phyloP scores from a whole-genome alignment of 169 alveolate species.

The Plasmodium knowlesi region DNA sequence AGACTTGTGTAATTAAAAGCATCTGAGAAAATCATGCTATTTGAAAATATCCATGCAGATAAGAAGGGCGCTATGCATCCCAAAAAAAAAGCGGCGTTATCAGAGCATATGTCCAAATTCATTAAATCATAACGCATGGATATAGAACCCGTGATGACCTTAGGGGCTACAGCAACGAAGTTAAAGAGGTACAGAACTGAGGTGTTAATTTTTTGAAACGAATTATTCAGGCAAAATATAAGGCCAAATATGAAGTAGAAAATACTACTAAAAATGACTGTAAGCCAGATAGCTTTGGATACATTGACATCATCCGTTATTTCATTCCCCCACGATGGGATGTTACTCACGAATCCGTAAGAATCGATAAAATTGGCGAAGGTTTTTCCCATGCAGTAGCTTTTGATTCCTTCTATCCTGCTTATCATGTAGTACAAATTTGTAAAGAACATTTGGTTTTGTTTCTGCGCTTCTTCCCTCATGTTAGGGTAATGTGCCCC shows the following conservation, averaged over 20 bases:
- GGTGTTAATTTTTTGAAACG: constrained; percentile 69
- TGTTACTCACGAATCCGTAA: constrained; percentile 79
- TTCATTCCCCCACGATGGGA: constrained; percentile 88
- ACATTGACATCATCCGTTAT: constrained; percentile 84
- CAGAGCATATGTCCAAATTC: constrained; percentile 81
- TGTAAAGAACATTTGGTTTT: constrained; percentile 10
- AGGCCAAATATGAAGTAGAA: constrained; percentile 79
- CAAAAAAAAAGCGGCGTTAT: constrained; percentile 75
- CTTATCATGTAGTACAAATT: constrained; percentile 25
- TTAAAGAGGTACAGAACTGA: constrained; percentile 77
- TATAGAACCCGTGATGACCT: constrained; percentile 81
- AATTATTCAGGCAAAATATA: constrained; percentile 76
- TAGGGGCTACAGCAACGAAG: constrained; percentile 81
- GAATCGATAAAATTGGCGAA: constrained; percentile 80
- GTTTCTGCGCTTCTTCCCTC: neutral
- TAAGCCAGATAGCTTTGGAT: constrained; percentile 78
- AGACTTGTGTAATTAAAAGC: constrained; percentile 76
- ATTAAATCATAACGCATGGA: constrained; percentile 82
- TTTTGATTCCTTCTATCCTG: constrained; percentile 65
- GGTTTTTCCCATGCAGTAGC: constrained; percentile 68
- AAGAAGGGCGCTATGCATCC: constrained; percentile 81
- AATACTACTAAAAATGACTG: constrained; percentile 75
- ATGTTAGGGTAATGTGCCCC: neutral
- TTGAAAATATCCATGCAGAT: constrained; percentile 81
- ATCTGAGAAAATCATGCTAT: constrained; percentile 76